These are phyloP conservation scores for Talaromyces wortmannii DNA, from an alignment of 495 filamentous ascomycete species.

Conservation along the genomic window DNA sequence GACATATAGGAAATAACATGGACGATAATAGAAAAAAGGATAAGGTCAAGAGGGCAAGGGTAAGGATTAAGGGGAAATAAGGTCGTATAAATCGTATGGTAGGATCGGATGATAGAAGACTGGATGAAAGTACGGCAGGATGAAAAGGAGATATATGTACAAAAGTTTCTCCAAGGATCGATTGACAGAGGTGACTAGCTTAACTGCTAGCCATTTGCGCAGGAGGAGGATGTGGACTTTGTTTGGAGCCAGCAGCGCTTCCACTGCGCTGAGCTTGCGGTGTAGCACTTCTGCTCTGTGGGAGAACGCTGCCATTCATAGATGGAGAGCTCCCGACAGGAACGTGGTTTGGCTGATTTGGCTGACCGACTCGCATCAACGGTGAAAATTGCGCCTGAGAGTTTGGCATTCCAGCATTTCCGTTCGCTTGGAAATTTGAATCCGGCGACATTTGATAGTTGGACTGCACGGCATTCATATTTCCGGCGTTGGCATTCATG, in stretches of 20 bases:
- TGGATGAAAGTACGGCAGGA: not conserved
- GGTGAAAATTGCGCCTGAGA: slow-evolving; percentile 63
- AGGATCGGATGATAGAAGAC: not conserved
- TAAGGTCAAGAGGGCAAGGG: not conserved
- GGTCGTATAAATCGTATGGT: not conserved
- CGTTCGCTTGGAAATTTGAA: slow-evolving; percentile 29
- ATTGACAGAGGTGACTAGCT: slow-evolving; percentile 11
- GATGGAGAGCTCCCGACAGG: slow-evolving; percentile 30
- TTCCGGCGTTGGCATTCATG: slow-evolving; percentile 61
- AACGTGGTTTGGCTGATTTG: slow-evolving; percentile 34
- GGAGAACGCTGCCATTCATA: slow-evolving; percentile 27
- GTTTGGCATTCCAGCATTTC: slow-evolving; percentile 31
- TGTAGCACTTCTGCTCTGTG: slow-evolving; percentile 39
- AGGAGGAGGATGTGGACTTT: slow-evolving; percentile 37
- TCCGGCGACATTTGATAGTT: slow-evolving; percentile 38
- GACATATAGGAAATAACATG: not conserved
- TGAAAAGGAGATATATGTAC: not conserved
- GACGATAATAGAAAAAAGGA: not conserved
- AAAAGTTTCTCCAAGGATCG: not conserved
- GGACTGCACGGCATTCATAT: slow-evolving; percentile 27
- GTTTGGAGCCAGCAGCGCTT: slow-evolving; percentile 30
- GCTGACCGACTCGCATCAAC: slow-evolving; percentile 64
- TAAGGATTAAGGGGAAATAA: not conserved
- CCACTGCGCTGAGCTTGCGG: slow-evolving; percentile 44
- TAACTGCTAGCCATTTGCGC: slow-evolving; percentile 30